Conservation (phyloP, 768 basidiomycete genomes). For the Mrakia frigida region DNA sequence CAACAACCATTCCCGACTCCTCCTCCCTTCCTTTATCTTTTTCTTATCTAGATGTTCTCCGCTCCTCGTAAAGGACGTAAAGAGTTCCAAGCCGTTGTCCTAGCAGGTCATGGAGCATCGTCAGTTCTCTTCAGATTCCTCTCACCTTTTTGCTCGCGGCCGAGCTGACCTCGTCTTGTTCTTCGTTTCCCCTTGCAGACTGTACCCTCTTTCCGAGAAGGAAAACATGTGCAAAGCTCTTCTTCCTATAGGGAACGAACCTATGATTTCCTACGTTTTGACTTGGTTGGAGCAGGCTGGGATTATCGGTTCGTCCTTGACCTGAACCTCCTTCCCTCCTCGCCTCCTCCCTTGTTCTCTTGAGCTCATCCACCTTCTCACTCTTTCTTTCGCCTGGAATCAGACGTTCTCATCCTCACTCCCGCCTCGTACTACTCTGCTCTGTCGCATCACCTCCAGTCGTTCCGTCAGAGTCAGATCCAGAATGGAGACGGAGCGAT, state of each 20-base stretch:
- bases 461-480: conserved; percentile 26
- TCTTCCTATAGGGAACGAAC: conserved; percentile 78
- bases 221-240: conserved; percentile 65
- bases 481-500: conserved; percentile 11
- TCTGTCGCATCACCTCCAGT: conserved; percentile 31
- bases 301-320: conserved; percentile 59
- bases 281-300: conserved; percentile 84
- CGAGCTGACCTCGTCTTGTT: background rate
- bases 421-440: conserved; percentile 25
- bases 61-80: conserved; percentile 10
- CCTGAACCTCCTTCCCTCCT: conserved; percentile 26
- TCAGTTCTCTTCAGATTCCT: conserved; percentile 45
- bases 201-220: conserved; percentile 53
- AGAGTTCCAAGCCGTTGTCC: conserved; percentile 81
- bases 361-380: background rate
- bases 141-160: too few relatives aligned
- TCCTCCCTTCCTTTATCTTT: background rate
- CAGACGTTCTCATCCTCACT: conserved; percentile 33
- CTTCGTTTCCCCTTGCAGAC: conserved; percentile 34
- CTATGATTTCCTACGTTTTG: conserved; percentile 76
- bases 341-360: conserved; percentile 7
- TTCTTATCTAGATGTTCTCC: conserved; percentile 23
- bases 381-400: background rate
- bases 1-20: too few relatives aligned
- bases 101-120: conserved; percentile 92